These are phyloP conservation scores for Colletotrichum orchidophilum DNA, from an alignment of 2,329 filamentous ascomycete genomes.

Conservation along the genomic window DNA sequence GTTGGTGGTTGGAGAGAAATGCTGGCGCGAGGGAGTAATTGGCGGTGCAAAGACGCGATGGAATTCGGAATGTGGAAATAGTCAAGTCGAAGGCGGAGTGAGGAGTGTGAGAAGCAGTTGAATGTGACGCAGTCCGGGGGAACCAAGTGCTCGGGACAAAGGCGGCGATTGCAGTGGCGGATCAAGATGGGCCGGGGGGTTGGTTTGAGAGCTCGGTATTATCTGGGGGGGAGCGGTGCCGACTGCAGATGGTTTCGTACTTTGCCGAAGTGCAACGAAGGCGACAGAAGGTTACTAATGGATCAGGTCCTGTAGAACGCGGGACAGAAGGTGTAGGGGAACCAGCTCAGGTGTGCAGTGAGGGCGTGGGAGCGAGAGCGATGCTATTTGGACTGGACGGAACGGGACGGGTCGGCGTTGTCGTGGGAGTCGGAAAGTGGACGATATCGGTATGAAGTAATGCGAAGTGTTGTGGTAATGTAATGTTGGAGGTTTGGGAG, in stretches of 20 bases:
- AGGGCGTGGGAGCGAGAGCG: neutral
- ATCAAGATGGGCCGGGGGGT: constrained; percentile 24
- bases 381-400: constrained; percentile 8
- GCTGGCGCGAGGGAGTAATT: constrained; percentile 23
- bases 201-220: constrained; percentile 24
- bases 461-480: constrained; percentile 17
- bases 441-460: constrained; percentile 28
- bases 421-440: constrained; percentile 7
- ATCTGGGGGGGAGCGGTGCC: constrained; percentile 17
- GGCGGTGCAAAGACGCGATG: constrained; percentile 13
- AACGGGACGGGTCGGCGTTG: neutral
- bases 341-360: neutral
- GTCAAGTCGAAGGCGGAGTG: neutral
- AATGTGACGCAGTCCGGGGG: constrained; percentile 25
- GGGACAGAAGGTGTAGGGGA: neutral
- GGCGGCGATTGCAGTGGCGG: constrained; percentile 25
- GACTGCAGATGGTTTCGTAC: constrained; percentile 8
- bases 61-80: constrained; percentile 2
- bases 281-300: neutral
- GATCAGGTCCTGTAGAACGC: neutral
- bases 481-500: neutral
- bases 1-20: constrained; percentile 10
- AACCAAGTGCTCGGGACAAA: constrained; percentile 32
- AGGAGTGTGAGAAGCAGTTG: constrained; percentile 15
- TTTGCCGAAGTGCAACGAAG: neutral